Conservation (phyloP, 2,329 filamentous ascomycete species). For the Eutypa lata region DNA sequence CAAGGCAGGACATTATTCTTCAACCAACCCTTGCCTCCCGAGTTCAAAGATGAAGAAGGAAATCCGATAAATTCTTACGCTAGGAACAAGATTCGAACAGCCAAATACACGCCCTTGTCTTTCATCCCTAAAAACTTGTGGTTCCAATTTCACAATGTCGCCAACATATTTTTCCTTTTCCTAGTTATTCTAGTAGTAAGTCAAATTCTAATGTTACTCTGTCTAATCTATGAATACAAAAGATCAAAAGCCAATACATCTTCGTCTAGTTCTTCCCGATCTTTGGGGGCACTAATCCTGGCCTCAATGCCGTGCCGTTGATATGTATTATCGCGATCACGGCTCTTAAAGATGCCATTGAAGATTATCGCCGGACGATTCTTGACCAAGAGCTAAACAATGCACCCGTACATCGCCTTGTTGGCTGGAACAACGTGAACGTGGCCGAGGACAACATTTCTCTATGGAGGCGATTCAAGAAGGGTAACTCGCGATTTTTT, state of each 20-base stretch:
- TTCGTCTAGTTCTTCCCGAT: conserved; percentile 81
- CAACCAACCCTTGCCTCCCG: conserved; percentile 74
- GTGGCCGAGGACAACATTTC: conserved; percentile 83
- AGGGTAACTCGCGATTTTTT: conserved; percentile 67
- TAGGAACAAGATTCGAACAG: conserved; percentile 95
- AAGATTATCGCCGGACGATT: conserved; percentile 88
- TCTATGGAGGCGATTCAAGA: conserved; percentile 85
- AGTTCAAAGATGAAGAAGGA: conserved; percentile 78
- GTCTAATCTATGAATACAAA: neutral
- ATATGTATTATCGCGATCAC: conserved; percentile 91
- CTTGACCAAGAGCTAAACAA: conserved; percentile 96
- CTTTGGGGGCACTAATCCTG: conserved; percentile 88
- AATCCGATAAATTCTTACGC: conserved; percentile 67
- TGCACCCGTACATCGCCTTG: conserved; percentile 84
- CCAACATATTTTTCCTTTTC: conserved; percentile 98
- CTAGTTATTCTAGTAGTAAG: conserved; percentile 91
- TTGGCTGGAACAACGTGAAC: conserved; percentile 92
- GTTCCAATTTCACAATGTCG: conserved; percentile 98
- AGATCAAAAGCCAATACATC: conserved; percentile 19
- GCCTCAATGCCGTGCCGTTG: conserved; percentile 82
- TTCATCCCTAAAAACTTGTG: conserved; percentile 96
- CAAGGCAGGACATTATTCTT: conserved; percentile 70
- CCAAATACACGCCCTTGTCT: conserved; percentile 93
- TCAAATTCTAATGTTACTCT: conserved; percentile 21
- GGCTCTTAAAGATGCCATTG: conserved; percentile 88